Conservation (phyloP, 23 red algal genomes). For the Agarophyton chilense region DNA sequence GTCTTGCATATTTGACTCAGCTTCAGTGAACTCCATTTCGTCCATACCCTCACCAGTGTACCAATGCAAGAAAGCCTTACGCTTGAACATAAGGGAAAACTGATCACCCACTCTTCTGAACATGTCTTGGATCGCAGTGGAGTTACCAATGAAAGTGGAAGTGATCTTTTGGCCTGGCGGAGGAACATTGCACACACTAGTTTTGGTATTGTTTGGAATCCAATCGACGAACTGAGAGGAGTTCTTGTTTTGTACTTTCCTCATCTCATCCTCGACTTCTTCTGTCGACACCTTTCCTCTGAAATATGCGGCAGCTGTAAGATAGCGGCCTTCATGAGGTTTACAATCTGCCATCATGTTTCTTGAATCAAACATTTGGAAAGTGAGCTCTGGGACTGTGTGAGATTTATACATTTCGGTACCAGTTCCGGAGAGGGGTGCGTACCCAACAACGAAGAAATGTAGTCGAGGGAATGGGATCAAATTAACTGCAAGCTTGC, state of each 20-base stretch:
- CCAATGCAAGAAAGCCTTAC: constrained; percentile 99
- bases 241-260: constrained; percentile 91
- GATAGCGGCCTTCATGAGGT: constrained; percentile 96
- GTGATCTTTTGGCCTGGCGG: constrained; percentile 82
- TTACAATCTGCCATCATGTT: constrained; percentile 98
- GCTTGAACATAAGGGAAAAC: constrained; percentile 94
- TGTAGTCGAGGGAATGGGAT: constrained; percentile 99
- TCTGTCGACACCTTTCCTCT: constrained; percentile 96
- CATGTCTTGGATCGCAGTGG: constrained; percentile 92
- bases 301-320: constrained; percentile 98
- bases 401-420: constrained; percentile 73
- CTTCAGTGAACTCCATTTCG: constrained; percentile 97
- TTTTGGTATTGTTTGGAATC: constrained; percentile 99
- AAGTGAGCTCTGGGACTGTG: constrained; percentile 87
- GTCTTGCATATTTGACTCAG: constrained; percentile 99
- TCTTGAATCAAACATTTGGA: constrained; percentile 93
- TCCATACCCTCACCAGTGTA: constrained; percentile 99
- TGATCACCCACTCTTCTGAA: constrained; percentile 96
- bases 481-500: constrained; percentile 96
- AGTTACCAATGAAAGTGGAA: constrained; percentile 92
- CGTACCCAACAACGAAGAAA: constrained; percentile 95
- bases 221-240: constrained; percentile 94
- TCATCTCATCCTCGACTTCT: constrained; percentile 98
- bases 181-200: constrained; percentile 90
- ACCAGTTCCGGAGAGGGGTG: constrained; percentile 72